phyloP scores from a whole-genome alignment of 805 yeast species.

The Hanseniaspora singularis region DNA sequence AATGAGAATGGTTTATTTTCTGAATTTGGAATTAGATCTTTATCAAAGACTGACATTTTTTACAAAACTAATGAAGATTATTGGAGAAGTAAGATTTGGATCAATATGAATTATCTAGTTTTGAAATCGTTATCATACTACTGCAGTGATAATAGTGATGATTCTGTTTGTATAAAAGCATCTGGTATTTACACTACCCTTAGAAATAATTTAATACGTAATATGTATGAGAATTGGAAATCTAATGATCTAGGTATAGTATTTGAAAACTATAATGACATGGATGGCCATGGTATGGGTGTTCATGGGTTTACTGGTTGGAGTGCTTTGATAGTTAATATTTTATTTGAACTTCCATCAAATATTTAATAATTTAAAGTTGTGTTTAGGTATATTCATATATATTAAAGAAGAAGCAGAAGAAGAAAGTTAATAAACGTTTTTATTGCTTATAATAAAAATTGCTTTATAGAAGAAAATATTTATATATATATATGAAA shows the following conservation, averaged over 20 bases:
- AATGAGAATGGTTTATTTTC: slow-evolving; percentile 71
- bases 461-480: no score
- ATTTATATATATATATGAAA: no score
- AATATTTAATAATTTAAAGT: neutral
- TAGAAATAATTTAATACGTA: slow-evolving; percentile 55
- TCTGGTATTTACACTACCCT: slow-evolving; percentile 44
- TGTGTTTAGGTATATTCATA: neutral
- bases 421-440: neutral
- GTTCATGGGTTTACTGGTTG: slow-evolving; percentile 89
- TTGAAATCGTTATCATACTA: slow-evolving; percentile 61
- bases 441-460: no score
- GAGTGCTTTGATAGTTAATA: slow-evolving; percentile 67
- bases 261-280: slow-evolving; percentile 83
- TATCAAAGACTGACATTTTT: slow-evolving; percentile 51
- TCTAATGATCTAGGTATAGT: slow-evolving; percentile 53
- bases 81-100: slow-evolving; percentile 94
- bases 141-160: slow-evolving; percentile 17
- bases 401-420: neutral
- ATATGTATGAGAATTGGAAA: slow-evolving; percentile 57
- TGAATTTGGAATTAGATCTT: slow-evolving; percentile 65
- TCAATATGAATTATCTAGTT: slow-evolving; percentile 74
- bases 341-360: slow-evolving; percentile 34
- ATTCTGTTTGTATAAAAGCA: slow-evolving; percentile 22
- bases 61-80: slow-evolving; percentile 79
- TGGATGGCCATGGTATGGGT: slow-evolving; percentile 62